A percentile compares a stretch with the other conserved stretches of the same genome.
These are phyloP conservation scores for Aspergillus sojae DNA, from an alignment of 2,329 filamentous ascomycete genomes.

Conservation along the genomic window DNA sequence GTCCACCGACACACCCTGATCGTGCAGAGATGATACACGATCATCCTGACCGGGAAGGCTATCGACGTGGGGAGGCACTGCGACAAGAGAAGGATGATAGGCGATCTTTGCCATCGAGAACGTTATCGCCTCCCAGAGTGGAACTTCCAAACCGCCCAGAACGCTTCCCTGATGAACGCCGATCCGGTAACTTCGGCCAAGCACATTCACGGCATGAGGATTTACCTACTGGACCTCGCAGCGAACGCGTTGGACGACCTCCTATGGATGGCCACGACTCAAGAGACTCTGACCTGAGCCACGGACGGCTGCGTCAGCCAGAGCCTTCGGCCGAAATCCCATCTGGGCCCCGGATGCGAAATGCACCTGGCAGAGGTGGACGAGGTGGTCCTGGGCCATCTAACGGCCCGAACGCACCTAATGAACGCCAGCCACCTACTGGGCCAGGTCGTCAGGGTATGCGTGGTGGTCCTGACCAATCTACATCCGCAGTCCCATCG, in stretches of 20 bases:
- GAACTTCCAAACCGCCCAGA: constrained; percentile 41
- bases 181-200: constrained; percentile 29
- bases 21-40: constrained; percentile 40
- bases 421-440: constrained; percentile 48
- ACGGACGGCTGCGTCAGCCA: constrained; percentile 50
- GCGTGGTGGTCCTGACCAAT: constrained; percentile 37
- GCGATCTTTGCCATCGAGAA: constrained; percentile 28
- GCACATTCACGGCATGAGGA: constrained; percentile 43
- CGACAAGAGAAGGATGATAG: constrained; percentile 38
- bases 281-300: constrained; percentile 48
- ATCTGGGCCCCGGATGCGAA: constrained; percentile 56
- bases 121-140: constrained; percentile 30
- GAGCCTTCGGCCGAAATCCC: constrained; percentile 49
- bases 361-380: constrained; percentile 38
- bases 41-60: constrained; percentile 33
- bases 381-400: constrained; percentile 35
- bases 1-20: constrained; percentile 33
- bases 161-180: constrained; percentile 40
- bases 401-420: constrained; percentile 23
- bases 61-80: constrained; percentile 32
- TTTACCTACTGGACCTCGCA: constrained; percentile 58
- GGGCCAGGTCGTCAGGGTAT: constrained; percentile 45
- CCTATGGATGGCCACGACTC: constrained; percentile 33
- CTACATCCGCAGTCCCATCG: constrained; percentile 30
- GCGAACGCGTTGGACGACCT: constrained; percentile 38